Conservation (phyloP, 768 basidiomycete species). For the Rhizopogon vulgaris region DNA sequence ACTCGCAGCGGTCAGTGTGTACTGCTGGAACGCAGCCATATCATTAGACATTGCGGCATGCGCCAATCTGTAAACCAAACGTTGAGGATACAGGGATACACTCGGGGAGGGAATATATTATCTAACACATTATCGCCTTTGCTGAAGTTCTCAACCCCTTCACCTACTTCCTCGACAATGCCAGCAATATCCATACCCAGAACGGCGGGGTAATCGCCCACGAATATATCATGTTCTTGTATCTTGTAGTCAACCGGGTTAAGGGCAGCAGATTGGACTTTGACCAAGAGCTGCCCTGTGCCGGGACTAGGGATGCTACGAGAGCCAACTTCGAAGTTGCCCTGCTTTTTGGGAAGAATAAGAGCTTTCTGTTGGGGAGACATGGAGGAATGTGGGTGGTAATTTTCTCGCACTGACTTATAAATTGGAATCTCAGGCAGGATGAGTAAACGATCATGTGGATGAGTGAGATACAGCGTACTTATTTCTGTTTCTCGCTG, state of each 20-base stretch:
- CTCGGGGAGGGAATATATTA: neutral
- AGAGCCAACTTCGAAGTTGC: constrained; percentile 24
- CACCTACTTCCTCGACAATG: constrained; percentile 32
- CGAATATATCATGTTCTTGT: constrained; percentile 22
- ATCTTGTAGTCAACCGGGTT: constrained; percentile 44
- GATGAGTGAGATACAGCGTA: neutral
- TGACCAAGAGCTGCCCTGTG: constrained; percentile 35
- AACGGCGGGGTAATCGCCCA: constrained; percentile 29
- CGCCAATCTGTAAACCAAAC: constrained; percentile 22
- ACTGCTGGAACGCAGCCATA: constrained; percentile 34
- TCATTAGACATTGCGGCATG: constrained; percentile 25
- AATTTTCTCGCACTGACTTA: too few relatives aligned
- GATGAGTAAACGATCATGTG: neutral
- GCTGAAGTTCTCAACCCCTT: constrained; percentile 27
- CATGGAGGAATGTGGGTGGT: constrained; percentile 10
- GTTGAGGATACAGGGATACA: constrained; percentile 12
- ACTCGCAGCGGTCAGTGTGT: constrained; percentile 26
- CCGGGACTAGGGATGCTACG: constrained; percentile 27
- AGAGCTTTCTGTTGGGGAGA: constrained; percentile 23
- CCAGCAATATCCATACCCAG: constrained; percentile 33
- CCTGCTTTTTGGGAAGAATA: constrained; percentile 18
- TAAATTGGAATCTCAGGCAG: neutral
- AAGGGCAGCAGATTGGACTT: constrained; percentile 32
- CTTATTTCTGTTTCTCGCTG: too few relatives aligned
- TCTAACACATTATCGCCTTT: constrained; percentile 37